These are phyloP conservation scores for Eucommia ulmoides DNA, from an alignment of 257 asterid genomes.

Conservation along the genomic window DNA sequence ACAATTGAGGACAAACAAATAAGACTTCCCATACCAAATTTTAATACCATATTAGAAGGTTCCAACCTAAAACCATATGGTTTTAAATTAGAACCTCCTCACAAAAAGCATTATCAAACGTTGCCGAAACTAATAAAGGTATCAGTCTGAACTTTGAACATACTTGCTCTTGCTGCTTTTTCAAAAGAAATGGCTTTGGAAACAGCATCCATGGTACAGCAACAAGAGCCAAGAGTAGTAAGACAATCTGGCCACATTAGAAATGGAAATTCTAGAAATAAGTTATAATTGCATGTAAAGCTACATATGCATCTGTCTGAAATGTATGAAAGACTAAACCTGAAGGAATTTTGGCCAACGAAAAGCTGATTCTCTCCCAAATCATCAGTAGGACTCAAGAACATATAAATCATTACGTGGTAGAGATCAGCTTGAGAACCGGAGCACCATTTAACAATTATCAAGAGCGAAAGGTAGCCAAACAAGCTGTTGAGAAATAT, in stretches of 20 bases:
- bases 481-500: slow-evolving; percentile 48
- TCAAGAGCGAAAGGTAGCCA: slow-evolving; percentile 52
- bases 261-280: slow-evolving; percentile 5
- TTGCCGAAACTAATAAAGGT: not conserved
- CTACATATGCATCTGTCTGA: not conserved
- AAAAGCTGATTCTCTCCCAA: slow-evolving; percentile 56
- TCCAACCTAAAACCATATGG: no score
- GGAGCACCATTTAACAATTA: slow-evolving; percentile 56
- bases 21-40: no score
- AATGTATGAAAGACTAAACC: slow-evolving; percentile 21
- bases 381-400: slow-evolving; percentile 52
- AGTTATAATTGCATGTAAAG: slow-evolving; percentile 1
- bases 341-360: slow-evolving; percentile 41
- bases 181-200: slow-evolving; percentile 51
- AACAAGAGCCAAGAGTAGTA: slow-evolving; percentile 43
- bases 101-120: no score
- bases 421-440: slow-evolving; percentile 59
- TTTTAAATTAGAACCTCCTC: no score
- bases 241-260: slow-evolving; percentile 23
- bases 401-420: slow-evolving; percentile 64
- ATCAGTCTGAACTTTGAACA: slow-evolving; percentile 5
- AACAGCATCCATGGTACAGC: slow-evolving; percentile 67
- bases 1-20: no score
- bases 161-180: slow-evolving; percentile 48
- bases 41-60: no score